Conservation (phyloP, 495 filamentous ascomycete genomes). For the Penicillium angulare region DNA sequence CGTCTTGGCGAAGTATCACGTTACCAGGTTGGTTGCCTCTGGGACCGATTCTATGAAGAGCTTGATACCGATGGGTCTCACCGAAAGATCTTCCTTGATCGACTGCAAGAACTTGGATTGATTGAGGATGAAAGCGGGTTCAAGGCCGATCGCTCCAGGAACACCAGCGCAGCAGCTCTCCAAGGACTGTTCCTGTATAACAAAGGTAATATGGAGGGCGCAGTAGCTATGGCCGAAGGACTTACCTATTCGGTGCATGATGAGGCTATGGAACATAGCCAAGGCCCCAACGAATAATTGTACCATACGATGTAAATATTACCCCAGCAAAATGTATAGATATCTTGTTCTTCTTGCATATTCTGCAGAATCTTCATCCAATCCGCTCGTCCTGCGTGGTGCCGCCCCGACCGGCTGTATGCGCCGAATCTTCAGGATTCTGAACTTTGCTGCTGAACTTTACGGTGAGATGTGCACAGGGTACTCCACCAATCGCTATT, state of each 20-base stretch:
- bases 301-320: slow-evolving; percentile 34
- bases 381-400: neutral
- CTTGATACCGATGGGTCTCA: slow-evolving; percentile 59
- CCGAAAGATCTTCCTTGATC: slow-evolving; percentile 48
- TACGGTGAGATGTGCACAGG: slow-evolving; percentile 16
- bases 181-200: slow-evolving; percentile 95
- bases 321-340: slow-evolving; percentile 17
- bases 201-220: slow-evolving; percentile 84
- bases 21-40: slow-evolving; percentile 82
- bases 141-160: slow-evolving; percentile 37
- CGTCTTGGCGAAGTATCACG: slow-evolving; percentile 82
- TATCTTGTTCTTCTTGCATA: slow-evolving; percentile 2
- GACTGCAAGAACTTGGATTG: slow-evolving; percentile 50
- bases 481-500: slow-evolving; percentile 11
- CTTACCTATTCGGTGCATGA: slow-evolving; percentile 44
- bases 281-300: slow-evolving; percentile 17
- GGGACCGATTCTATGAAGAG: slow-evolving; percentile 92
- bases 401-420: slow-evolving; percentile 6
- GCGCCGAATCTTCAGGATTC: slow-evolving; percentile 8
- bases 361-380: neutral
- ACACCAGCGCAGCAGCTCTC: slow-evolving; percentile 80
- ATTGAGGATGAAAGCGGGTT: slow-evolving; percentile 49
- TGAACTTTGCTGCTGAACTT: no score
- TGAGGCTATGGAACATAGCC: slow-evolving; percentile 24
- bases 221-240: slow-evolving; percentile 73